Conservation (phyloP, 1,284 basidiomycete species). For the Gymnopus androsaceus region DNA sequence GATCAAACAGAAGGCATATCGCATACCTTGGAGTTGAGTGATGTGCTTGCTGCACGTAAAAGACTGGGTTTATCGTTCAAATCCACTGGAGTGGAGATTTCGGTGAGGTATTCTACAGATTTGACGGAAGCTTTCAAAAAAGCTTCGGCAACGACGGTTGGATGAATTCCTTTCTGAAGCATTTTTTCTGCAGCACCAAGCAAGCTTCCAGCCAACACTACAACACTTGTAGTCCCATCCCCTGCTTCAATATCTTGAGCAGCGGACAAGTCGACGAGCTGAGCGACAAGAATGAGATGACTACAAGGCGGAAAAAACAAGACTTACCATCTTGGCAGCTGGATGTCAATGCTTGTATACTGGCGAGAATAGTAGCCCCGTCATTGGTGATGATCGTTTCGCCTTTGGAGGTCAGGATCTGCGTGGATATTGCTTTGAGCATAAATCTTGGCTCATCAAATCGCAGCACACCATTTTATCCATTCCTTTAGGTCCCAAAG, state of each 20-base stretch:
- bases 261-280: slow-evolving; percentile 94
- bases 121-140: slow-evolving; percentile 93
- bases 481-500: slow-evolving; percentile 97
- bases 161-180: slow-evolving; percentile 96
- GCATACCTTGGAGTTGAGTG: slow-evolving; percentile 91
- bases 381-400: slow-evolving; percentile 99
- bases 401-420: slow-evolving; percentile 98
- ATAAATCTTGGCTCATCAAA: slow-evolving; percentile 13
- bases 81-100: slow-evolving; percentile 93
- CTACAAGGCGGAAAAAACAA: background rate
- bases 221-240: slow-evolving; percentile 98
- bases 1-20: slow-evolving; percentile 2
- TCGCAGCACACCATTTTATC: slow-evolving; percentile 89
- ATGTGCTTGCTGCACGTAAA: slow-evolving; percentile 92
- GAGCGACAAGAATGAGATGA: slow-evolving; percentile 3
- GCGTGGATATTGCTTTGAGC: slow-evolving; percentile 4
- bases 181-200: slow-evolving; percentile 97
- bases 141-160: slow-evolving; percentile 95
- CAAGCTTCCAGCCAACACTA: slow-evolving; percentile 93
- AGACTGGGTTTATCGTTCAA: slow-evolving; percentile 87
- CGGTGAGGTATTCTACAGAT: slow-evolving; percentile 92
- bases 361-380: slow-evolving; percentile 97
- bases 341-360: slow-evolving; percentile 98
- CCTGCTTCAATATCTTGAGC: slow-evolving; percentile 99
- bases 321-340: slow-evolving; percentile 90